Percentiles rank a stretch among this genome's conserved stretches.
These are phyloP conservation scores for Prunella vulgaris DNA, from an alignment of 257 asterid genomes.

Conservation along the genomic window DNA sequence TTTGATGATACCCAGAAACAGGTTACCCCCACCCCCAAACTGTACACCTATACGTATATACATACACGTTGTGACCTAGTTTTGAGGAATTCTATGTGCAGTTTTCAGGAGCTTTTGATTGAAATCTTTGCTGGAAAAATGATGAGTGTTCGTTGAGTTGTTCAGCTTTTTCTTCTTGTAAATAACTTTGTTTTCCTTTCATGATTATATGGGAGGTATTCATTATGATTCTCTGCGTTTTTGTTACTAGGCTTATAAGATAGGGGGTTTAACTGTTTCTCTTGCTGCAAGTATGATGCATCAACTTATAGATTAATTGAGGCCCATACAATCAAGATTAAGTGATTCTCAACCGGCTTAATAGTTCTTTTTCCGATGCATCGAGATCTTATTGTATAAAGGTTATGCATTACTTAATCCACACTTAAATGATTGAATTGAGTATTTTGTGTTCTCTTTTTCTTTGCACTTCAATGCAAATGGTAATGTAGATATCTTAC, in stretches of 20 bases:
- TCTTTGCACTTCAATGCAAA: not conserved
- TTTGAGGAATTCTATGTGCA: not conserved
- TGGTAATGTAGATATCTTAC: not conserved
- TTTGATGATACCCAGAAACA: constrained; percentile 87
- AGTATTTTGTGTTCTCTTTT: not conserved
- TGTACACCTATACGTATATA: not conserved
- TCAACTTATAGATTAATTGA: not conserved
- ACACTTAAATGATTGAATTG: not conserved
- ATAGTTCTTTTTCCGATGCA: not conserved
- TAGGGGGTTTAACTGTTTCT: not conserved
- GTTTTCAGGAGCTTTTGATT: not conserved
- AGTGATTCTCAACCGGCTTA: not conserved
- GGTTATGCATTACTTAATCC: not conserved
- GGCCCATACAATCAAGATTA: not conserved
- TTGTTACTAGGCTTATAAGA: not conserved
- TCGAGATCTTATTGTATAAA: not conserved
- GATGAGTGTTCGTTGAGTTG: not conserved
- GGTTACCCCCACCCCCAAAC: constrained; percentile 30
- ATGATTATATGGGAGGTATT: not conserved
- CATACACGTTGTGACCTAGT: not conserved
- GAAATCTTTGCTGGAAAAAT: not conserved
- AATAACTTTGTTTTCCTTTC: not conserved
- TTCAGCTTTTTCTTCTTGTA: not conserved
- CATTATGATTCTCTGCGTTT: not conserved
- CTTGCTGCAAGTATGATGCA: not conserved